Evolutionary conservation across 2,329 filamentous ascomycete species (phyloP).

Genomic region (Pestalotiopsis sp.): DNA sequence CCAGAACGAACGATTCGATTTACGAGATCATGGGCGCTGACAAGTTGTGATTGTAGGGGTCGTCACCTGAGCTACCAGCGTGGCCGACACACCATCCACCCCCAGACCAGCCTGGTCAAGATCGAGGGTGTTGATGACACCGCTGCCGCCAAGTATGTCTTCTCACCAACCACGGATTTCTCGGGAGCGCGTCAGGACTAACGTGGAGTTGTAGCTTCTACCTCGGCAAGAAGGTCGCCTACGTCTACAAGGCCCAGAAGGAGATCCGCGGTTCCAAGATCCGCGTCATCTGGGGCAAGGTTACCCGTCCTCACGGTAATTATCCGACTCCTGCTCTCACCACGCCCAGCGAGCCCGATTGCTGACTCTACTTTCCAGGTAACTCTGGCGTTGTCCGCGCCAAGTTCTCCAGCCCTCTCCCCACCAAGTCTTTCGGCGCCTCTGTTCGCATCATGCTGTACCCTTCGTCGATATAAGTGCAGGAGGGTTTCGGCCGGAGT

Average conservation of each 20-base stretch:
- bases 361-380: slow-evolving; percentile 52
- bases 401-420: slow-evolving; percentile 95
- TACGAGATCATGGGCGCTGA: slow-evolving; percentile 21
- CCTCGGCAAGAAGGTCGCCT: slow-evolving; percentile 97
- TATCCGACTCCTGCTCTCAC: slow-evolving; percentile 8
- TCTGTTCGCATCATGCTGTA: slow-evolving; percentile 97
- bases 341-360: slow-evolving; percentile 3
- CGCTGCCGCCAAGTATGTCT: slow-evolving; percentile 78
- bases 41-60: slow-evolving; percentile 63
- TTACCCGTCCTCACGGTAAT: slow-evolving; percentile 92
- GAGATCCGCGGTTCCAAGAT: slow-evolving; percentile 98
- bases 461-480: slow-evolving; percentile 90
- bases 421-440: slow-evolving; percentile 94
- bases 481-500: slow-evolving; percentile 56
- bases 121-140: slow-evolving; percentile 97
- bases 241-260: slow-evolving; percentile 94
- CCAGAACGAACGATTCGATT: background rate
- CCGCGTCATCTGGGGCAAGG: slow-evolving; percentile 98
- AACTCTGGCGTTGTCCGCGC: slow-evolving; percentile 98
- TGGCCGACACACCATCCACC: slow-evolving; percentile 88
- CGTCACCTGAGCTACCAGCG: slow-evolving; percentile 98
- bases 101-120: slow-evolving; percentile 93
- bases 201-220: slow-evolving; percentile 70
- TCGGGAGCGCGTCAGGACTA: slow-evolving; percentile 18
- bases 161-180: slow-evolving; percentile 24